Evolutionary conservation across 2,329 filamentous ascomycete genomes (phyloP), one percentile per base, ranked within the genome.

Genomic region (Diaporthe vaccinii): DNA sequence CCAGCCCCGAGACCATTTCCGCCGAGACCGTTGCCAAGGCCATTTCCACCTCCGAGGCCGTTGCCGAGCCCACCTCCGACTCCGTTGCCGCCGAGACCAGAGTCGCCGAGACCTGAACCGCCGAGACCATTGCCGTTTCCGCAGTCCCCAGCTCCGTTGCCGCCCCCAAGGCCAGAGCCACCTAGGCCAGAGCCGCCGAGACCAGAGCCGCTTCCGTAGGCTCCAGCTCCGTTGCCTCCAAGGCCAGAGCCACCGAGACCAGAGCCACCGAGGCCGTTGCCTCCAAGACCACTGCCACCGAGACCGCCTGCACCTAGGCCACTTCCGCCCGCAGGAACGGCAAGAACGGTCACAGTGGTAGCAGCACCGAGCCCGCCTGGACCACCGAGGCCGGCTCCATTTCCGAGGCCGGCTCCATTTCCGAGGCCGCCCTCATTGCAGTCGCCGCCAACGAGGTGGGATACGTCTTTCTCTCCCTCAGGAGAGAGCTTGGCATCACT

Each of bases 1-100:
- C 75, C 57, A 72, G 71, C 44, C 12, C 62, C 76, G 25, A 73
- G 31, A 17, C 77, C 76, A n/a, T 74, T 76, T 31, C 71, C 73
- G n/a, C 49, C 41, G 28, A 73, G 73, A 57, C 62, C 70, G 3
- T n/a, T 61, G 20, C 73, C 73, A 20, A 44, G 57, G 6, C 67
- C 68, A 31, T 39, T 49, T 9, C 34, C 44, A 44, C 51, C 61
- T 15, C 49, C 57, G 20, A 73, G 44, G 12, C 57, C 72, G 22
- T 22, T 22, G 61, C 61, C 74, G 22, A 61, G 59, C 8, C 76
- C 77, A 10, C 49, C 70, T 31, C 70, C 74, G 34, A 31, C 46
- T 9, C 57, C 73, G 17, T 44, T 59, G 12, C 75, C 75, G 31
- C 73, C 72, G 25, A 72, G 49, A 36, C 72, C 75, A 20, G 49